Base-by-base conservation (phyloP, 495 filamentous ascomycete species). In the Entonaema liquescens region DNA sequence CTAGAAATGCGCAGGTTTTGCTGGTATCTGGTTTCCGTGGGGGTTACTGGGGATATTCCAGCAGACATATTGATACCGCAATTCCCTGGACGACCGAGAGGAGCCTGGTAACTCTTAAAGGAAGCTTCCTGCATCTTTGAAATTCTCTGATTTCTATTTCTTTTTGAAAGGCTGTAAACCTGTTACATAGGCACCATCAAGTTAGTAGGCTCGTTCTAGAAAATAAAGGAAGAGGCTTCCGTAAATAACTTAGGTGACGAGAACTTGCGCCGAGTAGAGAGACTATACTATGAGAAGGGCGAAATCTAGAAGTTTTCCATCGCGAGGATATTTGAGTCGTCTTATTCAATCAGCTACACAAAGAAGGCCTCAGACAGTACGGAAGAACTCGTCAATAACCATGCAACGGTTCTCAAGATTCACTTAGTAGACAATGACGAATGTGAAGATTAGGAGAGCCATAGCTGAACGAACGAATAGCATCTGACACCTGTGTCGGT, bases 51-150 rank as follows among this genome's bases (percentile, higher is more conserved):
- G 29, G 55, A 33, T 21, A 9, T 21, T 50, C 59, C 65, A 38
- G 31, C 13, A 57, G 56, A 62, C 64, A 70, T 74, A 74, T 70
- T 36, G 66, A 72, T 61, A n/a, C 59, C 19, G 12, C 17, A 47
- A 26, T 17, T 17, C 21, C 59, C 40, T 55, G 59, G 67, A 29
- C 33, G 31, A 17, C 60, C 17, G 9, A 54, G 62, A 19, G 44
- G 25, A 28, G 25, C 66, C 58, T 59, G 28, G 59, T 47, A 57
- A 12, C 17, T 63, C 26, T 59, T 74, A 59, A 70, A 66, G 58
- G 33, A 26, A 12, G 55, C 72, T 66, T 65, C 67, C 67, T 70
- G 28, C 69, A 70, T 76, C 63, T 70, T 72, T 59, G 62, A 74
- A 36, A n/a, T 70, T 66, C 62, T 23, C 52, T 11, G 23, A 26